phyloP scores from a whole-genome alignment of 2,329 filamentous ascomycete species.

The Hypoxylon sp. region DNA sequence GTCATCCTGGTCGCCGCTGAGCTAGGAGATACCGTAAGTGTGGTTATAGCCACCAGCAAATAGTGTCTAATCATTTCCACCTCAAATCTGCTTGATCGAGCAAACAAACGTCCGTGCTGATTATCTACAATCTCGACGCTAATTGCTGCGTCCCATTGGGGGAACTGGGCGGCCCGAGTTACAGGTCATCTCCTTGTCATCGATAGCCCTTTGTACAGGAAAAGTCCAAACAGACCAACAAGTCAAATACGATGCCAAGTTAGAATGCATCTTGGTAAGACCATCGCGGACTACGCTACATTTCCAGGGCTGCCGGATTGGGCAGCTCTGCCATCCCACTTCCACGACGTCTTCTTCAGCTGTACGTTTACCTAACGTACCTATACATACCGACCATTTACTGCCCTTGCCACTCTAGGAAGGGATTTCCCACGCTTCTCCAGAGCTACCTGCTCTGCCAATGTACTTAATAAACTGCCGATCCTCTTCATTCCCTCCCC shows the following conservation, averaged over 20 bases:
- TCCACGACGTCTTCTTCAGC: constrained; percentile 9
- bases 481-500: constrained; percentile 30
- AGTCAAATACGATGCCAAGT: not conserved
- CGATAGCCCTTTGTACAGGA: constrained; percentile 2
- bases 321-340: constrained; percentile 5
- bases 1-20: not conserved
- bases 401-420: constrained; percentile 12
- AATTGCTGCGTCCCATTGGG: constrained; percentile 15
- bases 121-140: not conserved
- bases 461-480: constrained; percentile 41
- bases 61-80: not conserved
- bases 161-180: not conserved
- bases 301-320: constrained; percentile 14
- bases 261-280: not conserved
- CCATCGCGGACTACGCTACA: constrained; percentile 1
- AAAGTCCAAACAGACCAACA: constrained; percentile 4
- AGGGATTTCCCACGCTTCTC: constrained; percentile 22
- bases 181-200: constrained; percentile 3
- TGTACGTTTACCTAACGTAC: no score
- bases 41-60: no score
- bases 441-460: no score
- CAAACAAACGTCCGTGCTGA: constrained; percentile 2
- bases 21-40: no score
- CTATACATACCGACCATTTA: constrained; percentile 8
- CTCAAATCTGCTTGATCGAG: constrained; percentile 12